Conservation (phyloP, 345 rosid species). For the Eucalyptus guilfoylei region DNA sequence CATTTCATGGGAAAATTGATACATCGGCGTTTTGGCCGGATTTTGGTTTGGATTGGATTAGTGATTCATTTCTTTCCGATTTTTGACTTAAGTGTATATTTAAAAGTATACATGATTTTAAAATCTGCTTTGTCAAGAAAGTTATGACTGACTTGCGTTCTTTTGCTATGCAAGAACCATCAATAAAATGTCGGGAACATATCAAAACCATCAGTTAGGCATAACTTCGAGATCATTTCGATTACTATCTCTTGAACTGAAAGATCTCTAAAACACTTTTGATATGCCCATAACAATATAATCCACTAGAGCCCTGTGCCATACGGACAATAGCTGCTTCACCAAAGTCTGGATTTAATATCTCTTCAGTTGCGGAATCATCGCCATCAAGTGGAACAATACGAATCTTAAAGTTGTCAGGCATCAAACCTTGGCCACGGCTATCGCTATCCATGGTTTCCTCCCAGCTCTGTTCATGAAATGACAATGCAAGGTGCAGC, state of each 20-base stretch:
- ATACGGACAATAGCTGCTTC: slow-evolving; percentile 96
- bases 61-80: no score
- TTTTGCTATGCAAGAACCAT: slow-evolving; percentile 97
- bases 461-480: slow-evolving; percentile 73
- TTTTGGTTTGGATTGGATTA: no score
- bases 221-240: slow-evolving; percentile 68
- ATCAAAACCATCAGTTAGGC: slow-evolving; percentile 93
- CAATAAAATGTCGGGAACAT: slow-evolving; percentile 91
- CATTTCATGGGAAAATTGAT: no score
- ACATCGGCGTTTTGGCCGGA: no score
- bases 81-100: no score
- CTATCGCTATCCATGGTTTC: slow-evolving; percentile 93
- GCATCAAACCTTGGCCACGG: slow-evolving; percentile 96
- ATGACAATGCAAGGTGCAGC: background rate
- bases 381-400: slow-evolving; percentile 72
- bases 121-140: no score
- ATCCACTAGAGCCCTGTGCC: slow-evolving; percentile 98
- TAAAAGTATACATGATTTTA: no score
- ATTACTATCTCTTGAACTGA: slow-evolving; percentile 79
- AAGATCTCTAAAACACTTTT: slow-evolving; percentile 74
- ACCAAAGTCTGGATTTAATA: slow-evolving; percentile 86
- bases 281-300: slow-evolving; percentile 72
- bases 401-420: slow-evolving; percentile 87
- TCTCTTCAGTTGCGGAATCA: slow-evolving; percentile 66
- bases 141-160: no score